Evolutionary conservation across 176 grass and related monocot genomes (phyloP), one percentile per base, ranked within the genome.

Genomic region (Miscanthus lutarioriparius): DNA sequence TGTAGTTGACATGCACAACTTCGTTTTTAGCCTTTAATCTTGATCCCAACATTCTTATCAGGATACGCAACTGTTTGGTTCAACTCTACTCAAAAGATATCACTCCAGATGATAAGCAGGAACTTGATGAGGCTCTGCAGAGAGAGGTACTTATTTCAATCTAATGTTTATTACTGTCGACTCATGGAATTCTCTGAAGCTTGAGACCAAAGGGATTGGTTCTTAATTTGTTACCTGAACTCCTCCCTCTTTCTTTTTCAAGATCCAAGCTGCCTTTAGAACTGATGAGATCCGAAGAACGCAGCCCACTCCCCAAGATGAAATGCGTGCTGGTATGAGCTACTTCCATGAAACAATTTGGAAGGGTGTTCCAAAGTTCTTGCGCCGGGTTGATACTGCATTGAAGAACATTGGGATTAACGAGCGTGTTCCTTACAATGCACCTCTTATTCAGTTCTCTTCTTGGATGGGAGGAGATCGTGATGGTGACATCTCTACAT

Each of bases 191-290:
- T 63, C 68, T 25, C 74, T 67, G 5, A 39, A 78, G 7, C 15
- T 66, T 79, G 4, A 67, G 16, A 78, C 10, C 25, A 58, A 38
- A 79, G 41, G 67, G 45, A 36, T 61, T 12, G 4, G 79, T 83
- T 79, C 67, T 86, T 67, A 83, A 35, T 63, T 30, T 39, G 10
- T 78, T 32, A 32, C 79, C 15, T 79, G 43, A 27, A 83, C 53
- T 78, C 36, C 17, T 78, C 35, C 23, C 68, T 80, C 77, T 44
- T 25, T 72, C 26, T 20, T 80, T 80, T 88, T 37, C 13, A 71
- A 95, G 93, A 95, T 95, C 68, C 93, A 95, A 90, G 93, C 93
- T 84, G 93, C 93, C 56, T 95, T 95, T 64, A 95, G 93, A 90
- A 95, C 93, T 35, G 93, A 95, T 84, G 93, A 95, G 64, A 95